These are phyloP conservation scores for Cyclotella sp. DNA, from an alignment of 108 stramenopile species.

Conservation along the genomic window DNA sequence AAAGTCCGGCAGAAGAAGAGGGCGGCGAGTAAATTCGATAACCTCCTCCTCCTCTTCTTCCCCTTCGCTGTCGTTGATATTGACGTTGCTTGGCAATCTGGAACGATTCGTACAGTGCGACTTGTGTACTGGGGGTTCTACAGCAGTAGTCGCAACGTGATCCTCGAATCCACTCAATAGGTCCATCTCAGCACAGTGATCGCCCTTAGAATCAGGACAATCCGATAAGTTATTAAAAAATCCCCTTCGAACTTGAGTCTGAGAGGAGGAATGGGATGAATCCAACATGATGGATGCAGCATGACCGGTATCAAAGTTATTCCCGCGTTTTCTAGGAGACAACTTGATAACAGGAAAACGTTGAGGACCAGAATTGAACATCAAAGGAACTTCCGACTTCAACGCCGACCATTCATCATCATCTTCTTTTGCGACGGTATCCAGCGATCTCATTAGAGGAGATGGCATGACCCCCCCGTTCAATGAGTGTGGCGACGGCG, in stretches of 20 bases:
- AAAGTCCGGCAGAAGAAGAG: slow-evolving; percentile 1
- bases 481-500: slow-evolving; percentile 4
- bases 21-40: slow-evolving; percentile 14
- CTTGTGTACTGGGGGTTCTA: background rate
- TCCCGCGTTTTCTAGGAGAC: slow-evolving; percentile 25
- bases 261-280: background rate
- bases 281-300: slow-evolving; percentile 16
- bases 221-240: background rate
- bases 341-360: slow-evolving; percentile 32
- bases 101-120: too few relatives aligned
- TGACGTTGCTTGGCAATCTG: background rate
- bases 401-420: background rate
- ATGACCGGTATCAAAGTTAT: background rate
- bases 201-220: slow-evolving; percentile 1
- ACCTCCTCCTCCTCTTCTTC: slow-evolving; percentile 41
- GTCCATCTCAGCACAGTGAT: slow-evolving; percentile 33
- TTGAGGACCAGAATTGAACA: background rate
- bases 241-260: background rate
- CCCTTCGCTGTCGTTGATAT: slow-evolving; percentile 17
- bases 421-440: slow-evolving; percentile 18
- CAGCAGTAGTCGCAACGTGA: slow-evolving; percentile 7
- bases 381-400: background rate
- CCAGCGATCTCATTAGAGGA: slow-evolving; percentile 32
- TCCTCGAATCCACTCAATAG: slow-evolving; percentile 40
- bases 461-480: background rate